phyloP scores from a whole-genome alignment of 2,329 filamentous ascomycete genomes.

The Aureobasidium sp. region DNA sequence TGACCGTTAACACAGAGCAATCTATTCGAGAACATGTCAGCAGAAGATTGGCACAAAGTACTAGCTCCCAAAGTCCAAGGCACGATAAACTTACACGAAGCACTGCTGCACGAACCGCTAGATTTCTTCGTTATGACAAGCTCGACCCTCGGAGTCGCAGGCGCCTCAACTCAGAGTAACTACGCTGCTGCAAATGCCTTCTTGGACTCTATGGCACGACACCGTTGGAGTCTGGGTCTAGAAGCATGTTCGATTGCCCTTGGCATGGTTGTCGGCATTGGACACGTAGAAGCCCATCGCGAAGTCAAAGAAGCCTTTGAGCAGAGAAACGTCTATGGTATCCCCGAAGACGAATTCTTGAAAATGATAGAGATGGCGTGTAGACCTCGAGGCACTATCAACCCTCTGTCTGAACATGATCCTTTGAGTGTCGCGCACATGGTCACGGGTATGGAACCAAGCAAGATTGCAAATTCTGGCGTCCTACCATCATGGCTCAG shows the following conservation, averaged over 20 bases:
- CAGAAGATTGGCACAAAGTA: conserved; percentile 15
- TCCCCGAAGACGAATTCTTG: not conserved
- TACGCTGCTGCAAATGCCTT: conserved; percentile 12
- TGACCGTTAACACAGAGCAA: not conserved
- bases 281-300: not conserved
- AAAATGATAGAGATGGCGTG: not conserved
- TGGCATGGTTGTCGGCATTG: not conserved
- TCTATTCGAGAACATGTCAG: conserved; percentile 15
- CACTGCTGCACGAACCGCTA: not conserved
- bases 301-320: not conserved
- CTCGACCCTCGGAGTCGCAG: conserved; percentile 8
- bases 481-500: not conserved
- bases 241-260: not conserved
- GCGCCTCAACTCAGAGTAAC: conserved; percentile 12
- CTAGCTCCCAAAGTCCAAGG: conserved; percentile 22
- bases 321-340: not conserved
- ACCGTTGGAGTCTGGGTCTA: not conserved
- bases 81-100: conserved; percentile 21
- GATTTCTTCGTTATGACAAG: conserved; percentile 24
- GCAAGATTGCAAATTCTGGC: not conserved
- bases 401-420: not conserved
- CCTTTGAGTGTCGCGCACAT: not conserved
- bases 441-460: not conserved
- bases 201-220: not conserved
- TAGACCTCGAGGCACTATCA: not conserved